Conservation (phyloP, 1,284 basidiomycete species). For the Cryptococcus sp. region DNA sequence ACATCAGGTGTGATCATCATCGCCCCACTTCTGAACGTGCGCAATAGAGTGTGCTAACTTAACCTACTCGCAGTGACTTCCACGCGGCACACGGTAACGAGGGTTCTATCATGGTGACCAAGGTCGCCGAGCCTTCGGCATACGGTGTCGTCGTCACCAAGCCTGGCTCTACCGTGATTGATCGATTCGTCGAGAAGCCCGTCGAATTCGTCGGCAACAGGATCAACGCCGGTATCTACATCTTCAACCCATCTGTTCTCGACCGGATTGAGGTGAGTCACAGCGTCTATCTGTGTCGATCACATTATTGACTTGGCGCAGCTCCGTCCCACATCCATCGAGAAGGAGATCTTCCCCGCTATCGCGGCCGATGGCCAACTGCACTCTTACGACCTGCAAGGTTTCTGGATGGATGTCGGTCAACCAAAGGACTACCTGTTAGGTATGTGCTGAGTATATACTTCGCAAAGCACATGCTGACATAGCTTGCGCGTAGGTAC, state of each 20-base stretch:
- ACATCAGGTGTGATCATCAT: neutral
- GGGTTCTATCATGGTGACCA: slow-evolving; percentile 61
- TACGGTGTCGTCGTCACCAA: slow-evolving; percentile 60
- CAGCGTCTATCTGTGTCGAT: slow-evolving; percentile 1
- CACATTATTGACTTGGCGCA: slow-evolving; percentile 12
- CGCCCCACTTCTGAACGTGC: neutral
- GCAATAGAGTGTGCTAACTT: neutral
- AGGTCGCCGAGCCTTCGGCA: slow-evolving; percentile 60
- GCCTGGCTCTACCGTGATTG: slow-evolving; percentile 56
- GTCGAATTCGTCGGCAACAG: slow-evolving; percentile 61
- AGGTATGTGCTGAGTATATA: slow-evolving; percentile 28
- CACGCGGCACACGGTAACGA: slow-evolving; percentile 59
- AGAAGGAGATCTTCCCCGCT: slow-evolving; percentile 60
- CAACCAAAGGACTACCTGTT: slow-evolving; percentile 59
- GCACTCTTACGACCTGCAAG: slow-evolving; percentile 58
- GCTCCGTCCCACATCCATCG: slow-evolving; percentile 60
- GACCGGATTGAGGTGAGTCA: slow-evolving; percentile 57
- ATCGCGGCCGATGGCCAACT: slow-evolving; percentile 58
- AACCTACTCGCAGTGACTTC: slow-evolving; percentile 53
- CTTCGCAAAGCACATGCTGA: neutral
- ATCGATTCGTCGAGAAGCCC: slow-evolving; percentile 62
- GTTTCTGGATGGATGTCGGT: slow-evolving; percentile 62
- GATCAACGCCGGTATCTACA: slow-evolving; percentile 62
- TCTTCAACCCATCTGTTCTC: slow-evolving; percentile 59
- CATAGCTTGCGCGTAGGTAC: slow-evolving; percentile 45